Evolutionary conservation across 2,329 filamentous ascomycete genomes (phyloP).

Genomic region (Microcyclosporella mali): DNA sequence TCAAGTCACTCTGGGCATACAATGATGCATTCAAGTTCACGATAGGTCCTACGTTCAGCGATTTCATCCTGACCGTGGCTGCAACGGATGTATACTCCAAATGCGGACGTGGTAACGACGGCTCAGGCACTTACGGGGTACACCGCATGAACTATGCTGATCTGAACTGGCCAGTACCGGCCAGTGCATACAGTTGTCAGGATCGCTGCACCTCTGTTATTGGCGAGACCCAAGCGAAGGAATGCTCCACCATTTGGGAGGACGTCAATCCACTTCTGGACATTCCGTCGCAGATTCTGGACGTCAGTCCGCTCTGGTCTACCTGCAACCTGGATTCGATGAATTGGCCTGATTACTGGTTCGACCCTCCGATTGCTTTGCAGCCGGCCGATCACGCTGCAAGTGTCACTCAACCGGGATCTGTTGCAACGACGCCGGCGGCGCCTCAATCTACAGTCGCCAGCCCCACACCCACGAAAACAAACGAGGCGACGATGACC

Average conservation of each 20-base stretch:
- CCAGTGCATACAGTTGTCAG: constrained; percentile 22
- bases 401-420: constrained; percentile 1
- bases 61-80: constrained; percentile 15
- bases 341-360: constrained; percentile 16
- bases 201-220: constrained; percentile 2
- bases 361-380: constrained; percentile 19
- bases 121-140: too few relatives aligned
- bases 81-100: constrained; percentile 17
- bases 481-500: background rate
- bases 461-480: background rate
- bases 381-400: constrained; percentile 4
- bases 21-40: constrained; percentile 10
- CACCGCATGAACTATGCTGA: constrained; percentile 21
- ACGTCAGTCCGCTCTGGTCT: constrained; percentile 12
- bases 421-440: constrained; percentile 4
- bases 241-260: constrained; percentile 19
- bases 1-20: constrained; percentile 19
- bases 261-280: constrained; percentile 20
- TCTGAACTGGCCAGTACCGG: constrained; percentile 23
- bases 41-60: constrained; percentile 18
- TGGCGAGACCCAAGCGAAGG: background rate
- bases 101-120: constrained; percentile 13
- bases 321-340: constrained; percentile 9
- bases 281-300: constrained; percentile 14
- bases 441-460: constrained; percentile 3